phyloP scores from a whole-genome alignment of 1,284 basidiomycete genomes.

The Microbotryum violaceum region DNA sequence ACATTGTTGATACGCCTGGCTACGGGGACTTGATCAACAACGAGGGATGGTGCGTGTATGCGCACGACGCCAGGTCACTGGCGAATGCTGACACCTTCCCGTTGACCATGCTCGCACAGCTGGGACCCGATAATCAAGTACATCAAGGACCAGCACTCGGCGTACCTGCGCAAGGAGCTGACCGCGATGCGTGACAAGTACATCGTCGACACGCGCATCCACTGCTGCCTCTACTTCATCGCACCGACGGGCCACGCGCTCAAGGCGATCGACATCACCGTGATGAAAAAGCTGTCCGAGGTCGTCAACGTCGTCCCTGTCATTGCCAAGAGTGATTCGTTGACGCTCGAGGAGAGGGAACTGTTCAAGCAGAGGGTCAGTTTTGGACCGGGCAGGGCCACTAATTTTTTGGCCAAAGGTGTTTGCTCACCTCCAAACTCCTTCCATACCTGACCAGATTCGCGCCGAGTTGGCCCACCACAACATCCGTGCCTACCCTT shows the following conservation, averaged over 20 bases:
- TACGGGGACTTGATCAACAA: slow-evolving; percentile 99
- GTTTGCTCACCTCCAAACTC: not conserved
- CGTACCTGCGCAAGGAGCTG: slow-evolving; percentile 96
- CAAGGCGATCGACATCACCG: slow-evolving; percentile 76
- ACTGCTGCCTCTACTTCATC: slow-evolving; percentile 98
- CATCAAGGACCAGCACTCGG: slow-evolving; percentile 94
- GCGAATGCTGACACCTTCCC: not conserved
- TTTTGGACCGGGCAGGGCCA: not conserved
- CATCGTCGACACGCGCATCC: slow-evolving; percentile 96
- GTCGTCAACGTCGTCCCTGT: slow-evolving; percentile 98
- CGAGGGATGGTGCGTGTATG: slow-evolving; percentile 73
- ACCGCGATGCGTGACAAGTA: slow-evolving; percentile 97
- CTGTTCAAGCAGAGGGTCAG: slow-evolving; percentile 82
- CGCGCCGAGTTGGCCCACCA: slow-evolving; percentile 86
- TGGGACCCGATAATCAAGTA: slow-evolving; percentile 99
- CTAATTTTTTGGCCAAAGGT: too few relatives aligned
- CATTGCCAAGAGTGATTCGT: slow-evolving; percentile 94
- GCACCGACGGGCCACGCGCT: slow-evolving; percentile 84
- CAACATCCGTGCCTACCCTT: slow-evolving; percentile 92
- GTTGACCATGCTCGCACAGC: slow-evolving; percentile 44
- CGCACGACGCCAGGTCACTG: not conserved
- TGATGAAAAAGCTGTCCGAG: slow-evolving; percentile 97
- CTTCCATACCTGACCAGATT: slow-evolving; percentile 50
- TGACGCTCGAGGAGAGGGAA: slow-evolving; percentile 88
- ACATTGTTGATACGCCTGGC: slow-evolving; percentile 98